A percentile compares a stretch with the other conserved stretches of the same genome.
phyloP scores from a whole-genome alignment of 768 basidiomycete species.

The Cystofilobasidium ferigula region DNA sequence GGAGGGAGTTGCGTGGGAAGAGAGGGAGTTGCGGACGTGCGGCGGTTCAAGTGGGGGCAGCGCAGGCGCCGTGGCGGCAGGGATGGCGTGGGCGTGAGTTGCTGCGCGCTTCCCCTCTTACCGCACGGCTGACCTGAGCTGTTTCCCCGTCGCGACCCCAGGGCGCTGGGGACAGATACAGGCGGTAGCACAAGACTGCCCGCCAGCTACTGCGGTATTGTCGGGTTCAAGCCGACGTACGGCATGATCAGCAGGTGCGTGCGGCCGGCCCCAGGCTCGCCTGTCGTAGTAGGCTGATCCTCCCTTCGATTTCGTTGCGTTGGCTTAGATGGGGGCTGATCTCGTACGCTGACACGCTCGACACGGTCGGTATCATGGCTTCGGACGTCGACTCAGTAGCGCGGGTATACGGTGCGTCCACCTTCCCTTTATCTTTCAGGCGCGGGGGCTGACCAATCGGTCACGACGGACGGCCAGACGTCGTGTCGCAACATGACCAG shows the following conservation, averaged over 20 bases:
- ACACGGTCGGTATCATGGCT: slow-evolving; percentile 79
- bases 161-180: slow-evolving; percentile 86
- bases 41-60: slow-evolving; percentile 89
- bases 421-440: not conserved
- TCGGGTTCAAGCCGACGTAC: slow-evolving; percentile 90
- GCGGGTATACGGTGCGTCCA: slow-evolving; percentile 51
- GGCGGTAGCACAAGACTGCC: slow-evolving; percentile 89
- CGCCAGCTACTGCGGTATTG: slow-evolving; percentile 83
- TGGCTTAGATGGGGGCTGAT: slow-evolving; percentile 75
- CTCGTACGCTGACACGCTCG: slow-evolving; percentile 86
- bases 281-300: not conserved
- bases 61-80: slow-evolving; percentile 80
- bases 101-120: not conserved
- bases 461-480: slow-evolving; percentile 32
- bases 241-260: slow-evolving; percentile 72
- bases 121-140: not conserved
- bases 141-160: slow-evolving; percentile 34
- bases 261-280: not conserved
- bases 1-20: not conserved
- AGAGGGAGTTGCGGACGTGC: slow-evolving; percentile 11
- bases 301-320: not conserved
- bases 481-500: slow-evolving; percentile 50
- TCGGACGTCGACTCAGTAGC: slow-evolving; percentile 45
- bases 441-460: not conserved
- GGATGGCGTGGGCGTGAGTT: slow-evolving; percentile 71